Conservation (phyloP, 176 grass and related monocot genomes). For the Stipa capillata region DNA sequence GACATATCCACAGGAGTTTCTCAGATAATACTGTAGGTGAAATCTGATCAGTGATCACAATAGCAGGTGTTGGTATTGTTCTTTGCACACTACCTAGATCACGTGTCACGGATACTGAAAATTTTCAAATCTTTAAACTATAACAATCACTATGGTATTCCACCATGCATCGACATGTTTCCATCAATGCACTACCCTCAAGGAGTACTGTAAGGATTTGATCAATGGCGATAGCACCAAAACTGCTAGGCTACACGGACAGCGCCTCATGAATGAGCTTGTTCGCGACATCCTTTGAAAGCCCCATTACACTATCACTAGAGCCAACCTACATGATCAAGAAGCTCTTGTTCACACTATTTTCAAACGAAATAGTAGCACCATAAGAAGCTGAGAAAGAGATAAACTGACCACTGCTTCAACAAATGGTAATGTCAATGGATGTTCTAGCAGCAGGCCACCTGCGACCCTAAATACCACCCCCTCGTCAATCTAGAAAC, state of each 20-base stretch:
- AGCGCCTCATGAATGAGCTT: constrained; percentile 58
- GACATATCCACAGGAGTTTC: background rate
- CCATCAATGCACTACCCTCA: background rate
- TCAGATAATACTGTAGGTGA: background rate
- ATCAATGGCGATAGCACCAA: background rate
- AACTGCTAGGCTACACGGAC: background rate
- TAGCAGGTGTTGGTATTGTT: background rate
- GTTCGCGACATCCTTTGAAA: constrained; percentile 63
- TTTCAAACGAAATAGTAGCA: background rate
- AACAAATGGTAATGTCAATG: constrained; percentile 77
- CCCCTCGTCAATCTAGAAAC: constrained; percentile 69
- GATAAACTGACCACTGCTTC: constrained; percentile 79
- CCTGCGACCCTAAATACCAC: constrained; percentile 88
- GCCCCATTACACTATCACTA: constrained; percentile 83
- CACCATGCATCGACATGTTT: background rate
- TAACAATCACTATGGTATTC: background rate
- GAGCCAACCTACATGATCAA: constrained; percentile 49
- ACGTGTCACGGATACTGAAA: background rate
- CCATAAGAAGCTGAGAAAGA: background rate
- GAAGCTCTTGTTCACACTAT: background rate
- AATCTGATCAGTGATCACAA: background rate
- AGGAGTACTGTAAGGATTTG: background rate
- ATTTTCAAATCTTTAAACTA: background rate
- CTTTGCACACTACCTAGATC: background rate
- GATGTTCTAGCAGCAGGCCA: constrained; percentile 81